phyloP scores from a whole-genome alignment of 495 filamentous ascomycete genomes.

The Emericellopsis terricola region DNA sequence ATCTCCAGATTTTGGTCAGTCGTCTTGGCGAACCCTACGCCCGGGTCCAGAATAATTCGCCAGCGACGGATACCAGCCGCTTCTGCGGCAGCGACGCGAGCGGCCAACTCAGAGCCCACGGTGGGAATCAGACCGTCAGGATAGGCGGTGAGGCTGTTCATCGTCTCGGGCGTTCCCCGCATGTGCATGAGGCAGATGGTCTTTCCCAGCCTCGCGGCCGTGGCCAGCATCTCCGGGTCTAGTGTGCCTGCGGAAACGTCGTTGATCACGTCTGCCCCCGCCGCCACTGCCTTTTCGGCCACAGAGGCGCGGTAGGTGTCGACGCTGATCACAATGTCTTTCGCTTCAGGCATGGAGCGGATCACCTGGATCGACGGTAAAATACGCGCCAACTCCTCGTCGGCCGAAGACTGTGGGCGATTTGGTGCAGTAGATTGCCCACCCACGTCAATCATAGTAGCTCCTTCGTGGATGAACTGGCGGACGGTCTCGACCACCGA shows the following conservation, averaged over 20 bases:
- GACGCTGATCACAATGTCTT: constrained; percentile 54
- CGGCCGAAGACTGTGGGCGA: constrained; percentile 40
- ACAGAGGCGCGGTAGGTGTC: constrained; percentile 86
- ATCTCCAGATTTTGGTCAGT: constrained; percentile 65
- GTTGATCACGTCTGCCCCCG: constrained; percentile 88
- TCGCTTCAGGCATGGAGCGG: constrained; percentile 42
- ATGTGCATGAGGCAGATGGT: constrained; percentile 89
- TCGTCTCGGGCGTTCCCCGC: constrained; percentile 74
- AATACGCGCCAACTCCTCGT: constrained; percentile 63
- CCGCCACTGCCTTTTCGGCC: constrained; percentile 58
- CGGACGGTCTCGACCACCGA: constrained; percentile 27
- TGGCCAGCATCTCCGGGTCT: constrained; percentile 67
- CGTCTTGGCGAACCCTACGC: constrained; percentile 83
- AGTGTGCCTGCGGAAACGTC: constrained; percentile 74
- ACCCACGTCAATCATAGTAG: constrained; percentile 79
- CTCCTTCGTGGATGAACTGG: constrained; percentile 43
- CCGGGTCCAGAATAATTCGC: constrained; percentile 90
- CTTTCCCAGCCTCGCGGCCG: constrained; percentile 60
- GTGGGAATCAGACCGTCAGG: constrained; percentile 54
- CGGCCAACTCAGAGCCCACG: constrained; percentile 50
- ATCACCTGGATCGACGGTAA: constrained; percentile 61
- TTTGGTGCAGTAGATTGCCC: constrained; percentile 81
- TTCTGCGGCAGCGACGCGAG: constrained; percentile 58
- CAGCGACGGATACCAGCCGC: constrained; percentile 70
- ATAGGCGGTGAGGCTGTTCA: constrained; percentile 53